Evolutionary conservation across 1,284 basidiomycete genomes (phyloP), one percentile per base, ranked within the genome.

Genomic region (Ustilago hordei): DNA sequence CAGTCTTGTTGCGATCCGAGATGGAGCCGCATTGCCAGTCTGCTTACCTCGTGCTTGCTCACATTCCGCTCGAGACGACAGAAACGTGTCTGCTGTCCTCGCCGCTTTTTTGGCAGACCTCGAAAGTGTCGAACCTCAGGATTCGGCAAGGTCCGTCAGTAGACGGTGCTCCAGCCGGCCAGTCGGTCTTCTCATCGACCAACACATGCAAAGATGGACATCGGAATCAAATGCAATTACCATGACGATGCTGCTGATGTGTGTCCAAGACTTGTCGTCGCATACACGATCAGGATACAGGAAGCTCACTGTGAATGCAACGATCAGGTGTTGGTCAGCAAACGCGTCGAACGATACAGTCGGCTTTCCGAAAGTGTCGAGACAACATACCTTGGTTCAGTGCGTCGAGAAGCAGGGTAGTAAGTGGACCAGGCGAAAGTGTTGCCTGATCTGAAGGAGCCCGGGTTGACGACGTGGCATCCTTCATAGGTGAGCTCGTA

Each of bases 381-480:
- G 35, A 19, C 3, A 43, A 68, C 74, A 48, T 55, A 76, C 79
- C 75, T 87, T 52, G 85, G 79, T 73, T 76, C 86, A 23, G 74
- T 83, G 53, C 79, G 76, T 47, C 78, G 83, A 31, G 62, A 84
- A 31, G 77, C 74, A 15, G 86, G 86, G 48, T 87, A 85, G 64
- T 86, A 87, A 2, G 86, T 86, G 13, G 81, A 79, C 86, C 86
- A 87, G 0, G 79, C 73, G 31, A 83, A 86, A 19, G 67, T 52
- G 34, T 69, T 68, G 15, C 86, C 83, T 9, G 57, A 57, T 23
- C 79, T 57, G 66, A 86, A 86, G 1, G 84, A 82, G 13, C 97
- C 96, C 0, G 97, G 97, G 86, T 99, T 99, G 89, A 99, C 95
- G 35, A 99, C 97, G 87, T 98, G 96, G 84, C 97, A 99, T 7